Evolutionary conservation across 768 basidiomycete species (phyloP).

Genomic region (Boletus rufocinnamomeus): DNA sequence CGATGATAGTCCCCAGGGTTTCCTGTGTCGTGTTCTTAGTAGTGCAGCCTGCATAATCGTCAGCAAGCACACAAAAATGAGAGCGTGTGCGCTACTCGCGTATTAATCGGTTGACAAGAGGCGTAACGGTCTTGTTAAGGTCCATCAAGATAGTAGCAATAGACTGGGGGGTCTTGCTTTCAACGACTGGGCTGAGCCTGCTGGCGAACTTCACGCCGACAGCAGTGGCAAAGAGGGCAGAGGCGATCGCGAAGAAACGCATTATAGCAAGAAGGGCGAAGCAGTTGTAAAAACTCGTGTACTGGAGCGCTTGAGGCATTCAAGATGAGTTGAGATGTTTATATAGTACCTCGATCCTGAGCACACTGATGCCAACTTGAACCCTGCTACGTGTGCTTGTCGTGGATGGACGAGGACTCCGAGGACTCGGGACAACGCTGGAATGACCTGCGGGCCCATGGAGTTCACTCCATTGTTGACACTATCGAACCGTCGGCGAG

Average conservation of each 20-base stretch:
- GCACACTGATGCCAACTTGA: background rate
- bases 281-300: constrained; percentile 8
- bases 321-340: constrained; percentile 3
- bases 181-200: constrained; percentile 8
- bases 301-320: constrained; percentile 8
- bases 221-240: constrained; percentile 10
- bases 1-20: constrained; percentile 7
- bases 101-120: constrained; percentile 14
- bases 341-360: constrained; percentile 11
- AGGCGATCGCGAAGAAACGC: constrained; percentile 12
- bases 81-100: constrained; percentile 1
- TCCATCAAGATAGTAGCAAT: constrained; percentile 5
- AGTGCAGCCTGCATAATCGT: constrained; percentile 10
- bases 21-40: constrained; percentile 13
- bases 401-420: constrained; percentile 2
- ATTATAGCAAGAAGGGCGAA: constrained; percentile 1
- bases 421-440: background rate
- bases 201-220: constrained; percentile 11
- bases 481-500: background rate
- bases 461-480: background rate
- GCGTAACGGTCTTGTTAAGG: constrained; percentile 4
- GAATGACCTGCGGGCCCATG: background rate
- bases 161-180: constrained; percentile 8
- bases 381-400: background rate
- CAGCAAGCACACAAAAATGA: background rate